Percentiles rank a stretch among this genome's conserved stretches.
Evolutionary conservation across 2,329 filamentous ascomycete species (phyloP).

Genomic region (Phoma sp.): DNA sequence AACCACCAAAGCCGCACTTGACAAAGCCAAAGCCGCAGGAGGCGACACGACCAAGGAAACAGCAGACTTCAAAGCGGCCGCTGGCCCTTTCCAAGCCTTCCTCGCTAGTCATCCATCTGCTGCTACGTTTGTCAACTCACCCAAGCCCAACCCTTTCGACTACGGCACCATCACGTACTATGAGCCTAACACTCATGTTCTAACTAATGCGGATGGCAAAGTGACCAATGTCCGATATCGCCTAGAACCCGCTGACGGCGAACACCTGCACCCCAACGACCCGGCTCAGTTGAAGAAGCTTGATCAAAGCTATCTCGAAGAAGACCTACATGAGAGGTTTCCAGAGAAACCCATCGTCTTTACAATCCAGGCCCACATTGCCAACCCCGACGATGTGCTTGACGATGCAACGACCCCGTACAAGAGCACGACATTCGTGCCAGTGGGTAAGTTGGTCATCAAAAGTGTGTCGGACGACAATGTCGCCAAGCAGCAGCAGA

Average conservation of each 20-base stretch:
- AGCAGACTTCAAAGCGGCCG: constrained; percentile 57
- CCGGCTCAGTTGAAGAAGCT: constrained; percentile 1
- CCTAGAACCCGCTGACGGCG: constrained; percentile 14
- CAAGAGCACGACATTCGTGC: constrained; percentile 14
- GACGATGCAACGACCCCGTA: constrained; percentile 16
- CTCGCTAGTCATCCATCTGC: constrained; percentile 86
- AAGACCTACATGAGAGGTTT: constrained; percentile 10
- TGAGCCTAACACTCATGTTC: constrained; percentile 18
- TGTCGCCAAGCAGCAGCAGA: constrained; percentile 14
- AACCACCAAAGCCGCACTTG: constrained; percentile 9
- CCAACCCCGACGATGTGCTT: constrained; percentile 9
- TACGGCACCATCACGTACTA: constrained; percentile 61
- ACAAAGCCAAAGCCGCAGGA: constrained; percentile 8
- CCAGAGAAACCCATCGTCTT: constrained; percentile 15
- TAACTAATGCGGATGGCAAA: constrained; percentile 12
- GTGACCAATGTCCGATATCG: constrained; percentile 14
- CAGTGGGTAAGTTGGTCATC: constrained; percentile 10
- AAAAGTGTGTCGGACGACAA: constrained; percentile 12
- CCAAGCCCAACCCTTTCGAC: constrained; percentile 90
- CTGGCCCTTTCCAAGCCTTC: constrained; percentile 84
- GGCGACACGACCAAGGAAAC: constrained; percentile 6
- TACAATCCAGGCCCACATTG: constrained; percentile 15
- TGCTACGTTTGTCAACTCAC: constrained; percentile 80
- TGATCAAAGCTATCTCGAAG: constrained; percentile 10
- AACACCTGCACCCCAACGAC: constrained; percentile 12